These are phyloP conservation scores for Ceratocystis huliohia DNA, from an alignment of 2,329 filamentous ascomycete genomes.

Conservation along the genomic window DNA sequence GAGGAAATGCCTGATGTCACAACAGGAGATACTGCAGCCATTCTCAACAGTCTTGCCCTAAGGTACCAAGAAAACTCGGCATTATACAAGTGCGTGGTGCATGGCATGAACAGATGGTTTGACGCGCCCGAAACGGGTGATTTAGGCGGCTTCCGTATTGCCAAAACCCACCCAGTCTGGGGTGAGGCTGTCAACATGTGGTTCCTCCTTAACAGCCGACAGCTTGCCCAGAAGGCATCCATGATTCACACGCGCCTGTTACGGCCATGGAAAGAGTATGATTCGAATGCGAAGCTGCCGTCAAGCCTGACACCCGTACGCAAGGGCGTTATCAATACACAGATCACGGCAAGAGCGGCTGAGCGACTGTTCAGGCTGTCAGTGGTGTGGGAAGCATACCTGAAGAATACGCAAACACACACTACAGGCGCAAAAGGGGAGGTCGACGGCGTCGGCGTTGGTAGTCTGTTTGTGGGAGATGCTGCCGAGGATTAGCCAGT, in stretches of 20 bases:
- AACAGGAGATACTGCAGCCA: background rate
- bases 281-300: constrained; percentile 1
- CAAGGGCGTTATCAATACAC: background rate
- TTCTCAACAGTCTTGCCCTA: constrained; percentile 1
- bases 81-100: background rate
- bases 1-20: background rate
- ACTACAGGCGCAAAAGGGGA: background rate
- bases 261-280: background rate
- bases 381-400: background rate
- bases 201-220: constrained; percentile 2
- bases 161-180: background rate
- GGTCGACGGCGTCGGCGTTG: background rate
- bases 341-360: background rate
- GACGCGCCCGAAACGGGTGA: background rate
- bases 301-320: background rate
- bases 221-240: background rate
- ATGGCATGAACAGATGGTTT: constrained; percentile 7
- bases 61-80: constrained; percentile 8
- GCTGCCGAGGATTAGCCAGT: constrained; percentile 10
- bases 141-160: background rate
- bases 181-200: constrained; percentile 3
- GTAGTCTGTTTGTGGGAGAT: background rate
- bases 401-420: constrained; percentile 3
- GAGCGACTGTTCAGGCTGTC: background rate
- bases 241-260: background rate